These are phyloP conservation scores for Ustanciosporium gigantosporum DNA, from an alignment of 1,284 basidiomycete species.

Conservation along the genomic window DNA sequence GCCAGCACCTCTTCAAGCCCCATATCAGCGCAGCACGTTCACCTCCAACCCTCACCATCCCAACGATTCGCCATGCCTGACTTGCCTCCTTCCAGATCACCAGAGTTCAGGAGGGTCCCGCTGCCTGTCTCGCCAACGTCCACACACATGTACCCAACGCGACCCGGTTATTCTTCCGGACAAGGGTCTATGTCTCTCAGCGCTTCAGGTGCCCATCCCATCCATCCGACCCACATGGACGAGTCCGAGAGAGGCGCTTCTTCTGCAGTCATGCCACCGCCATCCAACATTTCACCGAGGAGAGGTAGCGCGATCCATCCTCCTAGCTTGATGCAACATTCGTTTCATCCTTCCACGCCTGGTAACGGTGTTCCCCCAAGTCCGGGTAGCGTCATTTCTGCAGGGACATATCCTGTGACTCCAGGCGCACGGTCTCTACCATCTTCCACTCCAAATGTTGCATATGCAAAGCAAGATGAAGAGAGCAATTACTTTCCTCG, in stretches of 20 bases:
- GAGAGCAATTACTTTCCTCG: constrained; percentile 33
- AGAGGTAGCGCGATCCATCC: constrained; percentile 9
- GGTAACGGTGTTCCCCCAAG: constrained; percentile 17
- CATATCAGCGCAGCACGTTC: constrained; percentile 8
- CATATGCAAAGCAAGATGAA: constrained; percentile 3
- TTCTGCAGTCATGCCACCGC: constrained; percentile 18
- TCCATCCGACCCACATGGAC: too few relatives aligned
- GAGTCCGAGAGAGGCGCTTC: too few relatives aligned
- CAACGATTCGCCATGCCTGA: constrained; percentile 38
- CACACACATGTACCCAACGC: not conserved
- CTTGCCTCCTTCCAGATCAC: constrained; percentile 22
- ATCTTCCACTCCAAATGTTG: constrained; percentile 9
- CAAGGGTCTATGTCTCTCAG: too few relatives aligned
- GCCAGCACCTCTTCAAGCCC: constrained; percentile 31
- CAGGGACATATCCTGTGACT: constrained; percentile 17
- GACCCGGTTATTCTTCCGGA: not conserved
- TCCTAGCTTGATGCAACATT: not conserved
- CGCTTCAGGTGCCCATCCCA: too few relatives aligned
- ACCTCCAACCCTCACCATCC: constrained; percentile 36
- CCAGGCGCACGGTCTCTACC: constrained; percentile 26
- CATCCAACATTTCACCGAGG: constrained; percentile 13
- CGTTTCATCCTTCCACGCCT: constrained; percentile 8
- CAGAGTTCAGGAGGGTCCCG: constrained; percentile 18
- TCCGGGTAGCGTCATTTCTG: constrained; percentile 12
- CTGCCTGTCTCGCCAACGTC: constrained; percentile 24